Conservation (phyloP, 1,139 yeast genomes). For the Torulaspora pretoriensis region DNA sequence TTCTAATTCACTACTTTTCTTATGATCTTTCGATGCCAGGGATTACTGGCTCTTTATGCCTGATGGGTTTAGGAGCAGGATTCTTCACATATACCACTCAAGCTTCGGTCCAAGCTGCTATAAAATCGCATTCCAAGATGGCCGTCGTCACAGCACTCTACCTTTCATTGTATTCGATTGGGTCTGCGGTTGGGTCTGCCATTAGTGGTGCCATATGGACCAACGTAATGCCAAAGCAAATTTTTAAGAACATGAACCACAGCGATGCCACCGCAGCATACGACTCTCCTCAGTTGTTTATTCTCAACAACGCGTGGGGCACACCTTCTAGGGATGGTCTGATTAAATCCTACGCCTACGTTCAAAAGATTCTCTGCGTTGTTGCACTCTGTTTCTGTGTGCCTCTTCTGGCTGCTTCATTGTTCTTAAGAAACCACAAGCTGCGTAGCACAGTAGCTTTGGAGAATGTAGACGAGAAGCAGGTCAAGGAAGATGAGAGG, state of each 20-base stretch:
- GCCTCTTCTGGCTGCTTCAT: constrained; percentile 44
- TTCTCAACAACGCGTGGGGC: constrained; percentile 49
- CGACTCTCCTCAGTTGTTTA: constrained; percentile 46
- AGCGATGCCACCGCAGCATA: constrained; percentile 46
- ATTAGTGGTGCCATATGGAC: constrained; percentile 63
- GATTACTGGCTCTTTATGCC: constrained; percentile 56
- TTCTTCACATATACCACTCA: constrained; percentile 65
- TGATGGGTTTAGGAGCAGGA: constrained; percentile 66
- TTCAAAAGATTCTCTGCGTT: constrained; percentile 41
- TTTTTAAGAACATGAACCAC: constrained; percentile 22
- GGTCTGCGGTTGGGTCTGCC: constrained; percentile 44
- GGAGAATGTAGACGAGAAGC: constrained; percentile 1
- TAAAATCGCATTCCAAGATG: constrained; percentile 52
- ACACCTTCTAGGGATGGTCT: constrained; percentile 52
- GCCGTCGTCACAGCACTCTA: constrained; percentile 53
- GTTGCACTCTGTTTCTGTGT: constrained; percentile 49
- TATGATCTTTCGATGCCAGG: constrained; percentile 45
- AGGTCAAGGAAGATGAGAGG: constrained; percentile 4
- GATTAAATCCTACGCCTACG: constrained; percentile 51
- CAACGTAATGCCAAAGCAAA: constrained; percentile 38
- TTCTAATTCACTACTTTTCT: constrained; percentile 50
- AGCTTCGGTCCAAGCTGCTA: constrained; percentile 57
- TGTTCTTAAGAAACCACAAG: constrained; percentile 49
- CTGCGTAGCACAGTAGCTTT: constrained; percentile 27
- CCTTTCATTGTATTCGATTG: constrained; percentile 51